These are phyloP conservation scores for Rubus idaeus DNA, from an alignment of 306 rosid genomes.

Conservation along the genomic window DNA sequence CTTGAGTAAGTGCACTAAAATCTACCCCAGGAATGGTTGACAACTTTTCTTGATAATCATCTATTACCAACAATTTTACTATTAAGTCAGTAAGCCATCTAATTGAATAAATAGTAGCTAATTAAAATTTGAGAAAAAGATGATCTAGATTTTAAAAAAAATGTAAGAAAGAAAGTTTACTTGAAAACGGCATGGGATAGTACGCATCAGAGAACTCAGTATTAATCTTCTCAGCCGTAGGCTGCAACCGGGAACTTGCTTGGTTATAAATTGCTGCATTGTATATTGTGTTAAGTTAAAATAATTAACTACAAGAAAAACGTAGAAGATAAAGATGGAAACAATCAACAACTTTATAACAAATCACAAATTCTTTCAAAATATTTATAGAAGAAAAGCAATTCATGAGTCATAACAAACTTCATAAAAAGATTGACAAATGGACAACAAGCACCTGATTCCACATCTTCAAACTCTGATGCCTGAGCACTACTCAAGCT, in stretches of 20 bases:
- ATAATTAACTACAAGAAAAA: constrained; percentile 10
- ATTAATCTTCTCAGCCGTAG: constrained; percentile 41
- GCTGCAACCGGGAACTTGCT: constrained; percentile 48
- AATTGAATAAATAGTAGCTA: constrained; percentile 15
- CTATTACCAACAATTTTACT: constrained; percentile 33
- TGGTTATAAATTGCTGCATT: constrained; percentile 54
- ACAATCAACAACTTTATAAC: constrained; percentile 10
- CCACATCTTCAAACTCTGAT: constrained; percentile 75
- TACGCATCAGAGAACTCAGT: constrained; percentile 39
- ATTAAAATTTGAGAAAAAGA: constrained; percentile 7
- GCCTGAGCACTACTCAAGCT: constrained; percentile 62
- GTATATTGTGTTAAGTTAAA: constrained; percentile 25
- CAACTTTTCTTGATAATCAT: constrained; percentile 47
- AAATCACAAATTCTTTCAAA: constrained; percentile 1
- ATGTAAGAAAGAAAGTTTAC: constrained; percentile 37
- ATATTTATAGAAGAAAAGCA: constrained; percentile 2
- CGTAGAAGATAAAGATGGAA: not conserved
- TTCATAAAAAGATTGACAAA: constrained; percentile 2
- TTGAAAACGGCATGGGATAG: constrained; percentile 35
- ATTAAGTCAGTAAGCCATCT: constrained; percentile 16
- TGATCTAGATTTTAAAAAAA: constrained; percentile 1
- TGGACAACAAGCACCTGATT: constrained; percentile 54
- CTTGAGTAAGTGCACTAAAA: constrained; percentile 42
- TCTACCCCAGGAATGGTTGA: constrained; percentile 39
- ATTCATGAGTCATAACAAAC: constrained; percentile 10